Conservation (phyloP, 2,329 filamentous ascomycete species). For the Zasmidium citrigriseum region DNA sequence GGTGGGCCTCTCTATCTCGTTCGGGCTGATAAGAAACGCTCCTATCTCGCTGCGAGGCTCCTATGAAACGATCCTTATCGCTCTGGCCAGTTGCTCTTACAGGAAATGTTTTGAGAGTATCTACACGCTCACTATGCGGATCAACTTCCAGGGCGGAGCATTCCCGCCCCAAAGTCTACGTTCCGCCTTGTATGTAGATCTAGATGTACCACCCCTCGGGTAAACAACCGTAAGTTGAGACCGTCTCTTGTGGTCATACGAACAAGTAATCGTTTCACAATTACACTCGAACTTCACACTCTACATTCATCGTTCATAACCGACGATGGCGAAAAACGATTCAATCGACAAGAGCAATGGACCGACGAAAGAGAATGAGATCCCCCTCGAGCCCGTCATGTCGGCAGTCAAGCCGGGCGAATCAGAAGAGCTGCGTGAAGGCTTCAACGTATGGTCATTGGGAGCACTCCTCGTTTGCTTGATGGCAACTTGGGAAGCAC, state of each 20-base stretch:
- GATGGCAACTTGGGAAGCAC: slow-evolving; percentile 56
- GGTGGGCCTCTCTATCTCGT: not conserved
- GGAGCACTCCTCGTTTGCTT: slow-evolving; percentile 49
- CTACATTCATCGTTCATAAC: not conserved
- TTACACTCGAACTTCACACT: not conserved
- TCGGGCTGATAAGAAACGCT: not conserved
- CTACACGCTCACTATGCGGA: not conserved
- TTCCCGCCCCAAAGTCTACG: not conserved
- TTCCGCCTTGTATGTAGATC: not conserved
- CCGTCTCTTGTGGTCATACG: not conserved
- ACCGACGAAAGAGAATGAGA: slow-evolving; percentile 6
- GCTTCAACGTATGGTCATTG: slow-evolving; percentile 42
- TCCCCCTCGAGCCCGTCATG: slow-evolving; percentile 12
- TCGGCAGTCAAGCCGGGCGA: slow-evolving; percentile 15
- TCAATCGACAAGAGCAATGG: slow-evolving; percentile 3
- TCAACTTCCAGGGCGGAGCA: not conserved
- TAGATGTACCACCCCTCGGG: not conserved
- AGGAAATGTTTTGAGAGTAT: not conserved
- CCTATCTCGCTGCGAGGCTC: not conserved
- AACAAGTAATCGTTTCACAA: not conserved
- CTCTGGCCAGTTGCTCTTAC: not conserved
- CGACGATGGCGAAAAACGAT: not conserved
- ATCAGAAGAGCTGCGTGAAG: slow-evolving; percentile 14
- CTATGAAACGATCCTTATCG: not conserved
- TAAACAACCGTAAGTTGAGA: not conserved